Percentiles rank a stretch among this genome's conserved stretches.
These are phyloP conservation scores for Chaetomium tenue DNA, from an alignment of 495 filamentous ascomycete species.

Conservation along the genomic window DNA sequence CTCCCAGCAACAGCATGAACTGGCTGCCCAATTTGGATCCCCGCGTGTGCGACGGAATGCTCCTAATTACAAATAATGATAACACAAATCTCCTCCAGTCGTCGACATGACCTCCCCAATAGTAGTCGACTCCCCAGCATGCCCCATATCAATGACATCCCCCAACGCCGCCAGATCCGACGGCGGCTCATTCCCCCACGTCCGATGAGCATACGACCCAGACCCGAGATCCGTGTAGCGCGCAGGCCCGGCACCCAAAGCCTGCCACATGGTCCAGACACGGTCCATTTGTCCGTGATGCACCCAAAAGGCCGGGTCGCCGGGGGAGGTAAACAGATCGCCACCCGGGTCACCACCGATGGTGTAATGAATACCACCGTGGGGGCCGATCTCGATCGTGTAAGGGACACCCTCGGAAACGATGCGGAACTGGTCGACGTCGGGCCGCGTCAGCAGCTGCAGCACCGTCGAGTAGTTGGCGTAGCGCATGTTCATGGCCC, in stretches of 20 bases:
- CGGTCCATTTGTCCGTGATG: constrained; percentile 68
- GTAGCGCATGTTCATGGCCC: constrained; percentile 46
- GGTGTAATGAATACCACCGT: constrained; percentile 63
- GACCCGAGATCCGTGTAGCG: constrained; percentile 39
- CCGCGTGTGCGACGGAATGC: not conserved
- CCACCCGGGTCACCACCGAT: constrained; percentile 59
- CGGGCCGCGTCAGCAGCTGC: constrained; percentile 33
- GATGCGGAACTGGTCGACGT: constrained; percentile 53
- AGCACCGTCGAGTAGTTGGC: constrained; percentile 50
- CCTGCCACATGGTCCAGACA: constrained; percentile 56
- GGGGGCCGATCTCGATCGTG: constrained; percentile 55
- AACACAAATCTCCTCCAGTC: constrained; percentile 43
- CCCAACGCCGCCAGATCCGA: constrained; percentile 35
- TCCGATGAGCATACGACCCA: constrained; percentile 48
- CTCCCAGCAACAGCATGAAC: no score
- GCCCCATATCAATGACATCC: constrained; percentile 44
- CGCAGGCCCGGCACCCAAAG: constrained; percentile 15
- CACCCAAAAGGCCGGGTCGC: constrained; percentile 65
- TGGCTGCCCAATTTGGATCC: no score
- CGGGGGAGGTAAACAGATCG: constrained; percentile 59
- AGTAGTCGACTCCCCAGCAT: constrained; percentile 36
- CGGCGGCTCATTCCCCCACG: constrained; percentile 52
- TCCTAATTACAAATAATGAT: constrained; percentile 40
- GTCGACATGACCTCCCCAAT: constrained; percentile 47
- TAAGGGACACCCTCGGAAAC: constrained; percentile 52